Evolutionary conservation across 1,284 basidiomycete genomes (phyloP).

Genomic region (Pascua guehoae): DNA sequence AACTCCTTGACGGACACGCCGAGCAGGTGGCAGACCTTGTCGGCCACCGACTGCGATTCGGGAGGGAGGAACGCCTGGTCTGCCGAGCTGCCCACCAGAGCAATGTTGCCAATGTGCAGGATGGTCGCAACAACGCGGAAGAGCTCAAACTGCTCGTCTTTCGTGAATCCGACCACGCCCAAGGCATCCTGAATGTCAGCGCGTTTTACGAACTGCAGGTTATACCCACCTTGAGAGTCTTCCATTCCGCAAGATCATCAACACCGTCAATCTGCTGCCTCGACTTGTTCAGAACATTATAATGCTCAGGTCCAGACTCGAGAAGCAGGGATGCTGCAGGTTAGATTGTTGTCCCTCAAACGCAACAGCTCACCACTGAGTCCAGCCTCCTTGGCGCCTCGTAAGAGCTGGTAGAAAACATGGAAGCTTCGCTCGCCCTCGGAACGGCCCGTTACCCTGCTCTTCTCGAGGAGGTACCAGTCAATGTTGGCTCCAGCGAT

Average conservation of each 20-base stretch:
- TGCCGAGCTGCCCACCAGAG: slow-evolving; percentile 72
- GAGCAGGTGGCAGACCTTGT: slow-evolving; percentile 88
- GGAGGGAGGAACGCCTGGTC: slow-evolving; percentile 86
- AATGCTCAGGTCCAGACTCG: slow-evolving; percentile 71
- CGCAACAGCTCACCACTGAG: slow-evolving; percentile 58
- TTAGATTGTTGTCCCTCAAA: background rate
- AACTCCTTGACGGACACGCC: slow-evolving; percentile 89
- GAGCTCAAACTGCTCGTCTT: slow-evolving; percentile 81
- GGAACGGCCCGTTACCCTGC: slow-evolving; percentile 82
- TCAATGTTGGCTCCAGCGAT: slow-evolving; percentile 98
- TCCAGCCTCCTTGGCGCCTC: slow-evolving; percentile 60
- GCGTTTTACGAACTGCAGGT: background rate
- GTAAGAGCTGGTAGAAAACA: slow-evolving; percentile 88
- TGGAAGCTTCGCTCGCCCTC: slow-evolving; percentile 92
- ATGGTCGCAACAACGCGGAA: slow-evolving; percentile 93
- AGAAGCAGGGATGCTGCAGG: slow-evolving; percentile 68
- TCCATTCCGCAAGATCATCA: slow-evolving; percentile 88
- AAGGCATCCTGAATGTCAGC: slow-evolving; percentile 31
- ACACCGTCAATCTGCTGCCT: slow-evolving; percentile 90
- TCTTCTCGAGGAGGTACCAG: slow-evolving; percentile 99
- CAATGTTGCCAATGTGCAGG: slow-evolving; percentile 92
- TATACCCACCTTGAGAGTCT: slow-evolving; percentile 62
- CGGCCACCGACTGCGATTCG: slow-evolving; percentile 55
- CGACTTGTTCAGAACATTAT: slow-evolving; percentile 87
- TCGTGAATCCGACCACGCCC: slow-evolving; percentile 60